Conservation (phyloP, 306 rosid species). For the Cucumis hystrix region DNA sequence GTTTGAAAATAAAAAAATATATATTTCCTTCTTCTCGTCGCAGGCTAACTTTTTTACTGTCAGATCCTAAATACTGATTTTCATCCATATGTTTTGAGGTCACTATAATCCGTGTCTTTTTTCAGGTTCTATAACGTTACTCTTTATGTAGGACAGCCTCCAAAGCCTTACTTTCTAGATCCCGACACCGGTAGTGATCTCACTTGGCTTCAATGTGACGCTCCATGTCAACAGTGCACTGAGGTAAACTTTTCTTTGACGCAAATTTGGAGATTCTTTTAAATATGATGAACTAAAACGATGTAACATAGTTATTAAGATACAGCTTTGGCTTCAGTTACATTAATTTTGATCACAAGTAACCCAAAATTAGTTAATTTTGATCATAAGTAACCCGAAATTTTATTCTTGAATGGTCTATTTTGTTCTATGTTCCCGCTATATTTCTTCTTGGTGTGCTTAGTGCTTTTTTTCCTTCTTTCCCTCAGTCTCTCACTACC, state of each 20-base stretch:
- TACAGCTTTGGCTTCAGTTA: background rate
- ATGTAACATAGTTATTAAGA: background rate
- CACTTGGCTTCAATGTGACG: slow-evolving; percentile 97
- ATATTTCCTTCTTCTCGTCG: background rate
- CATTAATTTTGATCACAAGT: background rate
- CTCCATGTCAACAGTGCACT: slow-evolving; percentile 63
- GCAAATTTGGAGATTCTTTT: background rate
- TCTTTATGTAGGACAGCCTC: slow-evolving; percentile 65
- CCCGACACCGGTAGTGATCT: slow-evolving; percentile 95
- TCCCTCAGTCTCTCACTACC: background rate
- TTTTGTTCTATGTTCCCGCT: background rate
- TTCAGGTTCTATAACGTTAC: slow-evolving; percentile 80
- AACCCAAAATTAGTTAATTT: background rate
- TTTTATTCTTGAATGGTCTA: background rate
- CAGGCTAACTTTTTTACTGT: background rate
- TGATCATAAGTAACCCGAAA: background rate
- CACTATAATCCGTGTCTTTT: slow-evolving; percentile 4
- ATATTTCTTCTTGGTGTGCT: background rate
- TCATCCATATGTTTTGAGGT: background rate
- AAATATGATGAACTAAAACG: background rate
- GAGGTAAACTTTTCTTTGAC: slow-evolving; percentile 31
- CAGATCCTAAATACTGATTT: background rate
- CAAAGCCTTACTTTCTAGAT: slow-evolving; percentile 81
- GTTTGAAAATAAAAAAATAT: background rate
- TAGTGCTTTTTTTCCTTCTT: background rate